These are phyloP conservation scores for Trichoderma koningiopsis DNA, from an alignment of 2,329 filamentous ascomycete genomes.

Conservation along the genomic window DNA sequence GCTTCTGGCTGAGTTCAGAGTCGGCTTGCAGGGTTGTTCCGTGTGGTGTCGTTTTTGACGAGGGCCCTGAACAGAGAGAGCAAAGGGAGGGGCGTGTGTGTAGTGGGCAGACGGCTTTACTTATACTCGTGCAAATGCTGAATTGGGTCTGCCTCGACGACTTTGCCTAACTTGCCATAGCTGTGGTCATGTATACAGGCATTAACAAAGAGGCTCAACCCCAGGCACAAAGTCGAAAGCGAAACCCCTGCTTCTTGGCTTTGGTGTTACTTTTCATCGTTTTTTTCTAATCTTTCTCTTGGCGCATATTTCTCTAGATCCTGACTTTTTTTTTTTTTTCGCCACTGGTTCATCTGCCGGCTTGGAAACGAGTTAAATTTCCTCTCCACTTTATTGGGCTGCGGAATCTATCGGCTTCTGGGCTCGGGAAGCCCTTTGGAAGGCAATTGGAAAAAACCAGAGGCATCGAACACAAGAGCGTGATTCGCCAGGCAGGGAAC, in stretches of 20 bases:
- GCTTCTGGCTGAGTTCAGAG: constrained; percentile 22
- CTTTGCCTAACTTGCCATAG: not conserved
- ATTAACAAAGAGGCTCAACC: not conserved
- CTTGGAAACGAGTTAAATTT: not conserved
- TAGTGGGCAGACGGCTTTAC: not conserved
- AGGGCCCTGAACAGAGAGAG: not conserved
- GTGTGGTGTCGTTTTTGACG: not conserved
- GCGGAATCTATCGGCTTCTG: constrained; percentile 10
- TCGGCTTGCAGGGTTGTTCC: constrained; percentile 18
- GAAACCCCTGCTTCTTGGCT: not conserved
- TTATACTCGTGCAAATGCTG: not conserved
- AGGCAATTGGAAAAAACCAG: constrained; percentile 9
- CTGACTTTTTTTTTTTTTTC: not conserved
- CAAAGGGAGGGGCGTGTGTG: not conserved
- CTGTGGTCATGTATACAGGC: not conserved
- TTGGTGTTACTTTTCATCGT: not conserved
- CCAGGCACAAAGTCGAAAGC: not conserved
- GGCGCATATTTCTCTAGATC: not conserved
- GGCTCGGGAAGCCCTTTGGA: constrained; percentile 15
- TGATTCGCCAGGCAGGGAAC: not conserved
- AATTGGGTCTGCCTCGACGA: not conserved
- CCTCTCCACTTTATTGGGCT: constrained; percentile 1
- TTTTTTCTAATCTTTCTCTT: not conserved
- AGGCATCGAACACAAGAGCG: not conserved
- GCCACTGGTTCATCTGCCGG: not conserved